Evolutionary conservation across 441 rosid genomes (phyloP), one percentile per base, ranked within the genome.

Genomic region (Hura crepitans): DNA sequence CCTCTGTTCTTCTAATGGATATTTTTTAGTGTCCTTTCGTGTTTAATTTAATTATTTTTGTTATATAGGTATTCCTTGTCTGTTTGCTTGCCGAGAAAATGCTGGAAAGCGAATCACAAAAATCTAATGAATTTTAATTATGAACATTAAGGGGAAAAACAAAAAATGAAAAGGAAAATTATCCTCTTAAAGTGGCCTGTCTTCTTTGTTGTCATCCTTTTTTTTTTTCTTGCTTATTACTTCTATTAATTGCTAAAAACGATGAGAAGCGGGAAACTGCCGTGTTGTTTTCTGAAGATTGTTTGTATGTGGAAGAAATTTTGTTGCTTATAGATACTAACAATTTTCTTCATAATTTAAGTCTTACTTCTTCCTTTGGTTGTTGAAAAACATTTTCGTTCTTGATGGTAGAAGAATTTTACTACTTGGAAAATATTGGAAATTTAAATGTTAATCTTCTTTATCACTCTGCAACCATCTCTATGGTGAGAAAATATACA

Each of bases 21-120:
- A 4, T 35, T 35, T 35, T 35, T 35, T 35, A 35, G 2, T 35
- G 39, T 8, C 39, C 4, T 35, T 35, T 35, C 7, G 13, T 30
- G 13, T 68, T 55, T 43, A 22, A 22, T 27, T 54, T 2, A n/a
- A 45, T 35, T 3, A 35, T 35, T 35, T 1, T 4, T 35, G 39
- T 35, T 35, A 35, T 35, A 14, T 2, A 20, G 17, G 11, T 65
- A 5, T 2, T 54, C 35, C 5, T 33, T n/a, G n/a, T n/a, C 27
- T 46, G 65, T 69, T 58, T 69, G 57, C 1, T 59, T 11, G 12
- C 72, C 35, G 12, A 33, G 58, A 59, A 47, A 58, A 56, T 18
- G 55, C 42, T 18, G 53, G 42, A 45, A 68, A 43, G 23, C 27
- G 37, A 25, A 54, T 18, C 25, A 25, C 9, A 4, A 33, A 8